A percentile compares a stretch with the other conserved stretches of the same genome.
phyloP scores from a whole-genome alignment of 1,139 yeast species.

The Tardiomyces blankii region DNA sequence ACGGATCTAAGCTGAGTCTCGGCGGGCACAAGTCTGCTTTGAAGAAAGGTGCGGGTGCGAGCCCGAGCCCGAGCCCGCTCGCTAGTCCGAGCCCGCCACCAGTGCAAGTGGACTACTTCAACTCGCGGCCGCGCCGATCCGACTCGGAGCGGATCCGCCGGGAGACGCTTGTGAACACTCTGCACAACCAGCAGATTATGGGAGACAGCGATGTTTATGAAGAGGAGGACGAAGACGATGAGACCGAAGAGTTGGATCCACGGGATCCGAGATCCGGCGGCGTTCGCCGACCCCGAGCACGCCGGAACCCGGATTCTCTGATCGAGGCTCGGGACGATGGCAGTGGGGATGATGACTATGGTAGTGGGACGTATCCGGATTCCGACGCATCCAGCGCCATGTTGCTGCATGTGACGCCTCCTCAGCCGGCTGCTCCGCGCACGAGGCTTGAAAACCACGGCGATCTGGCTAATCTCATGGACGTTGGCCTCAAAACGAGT shows the following conservation, averaged over 20 bases:
- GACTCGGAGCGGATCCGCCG: not conserved
- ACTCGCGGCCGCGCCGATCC: not conserved
- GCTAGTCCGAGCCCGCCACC: not conserved
- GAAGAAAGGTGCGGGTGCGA: not conserved
- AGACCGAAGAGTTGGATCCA: not conserved
- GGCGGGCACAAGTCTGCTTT: not conserved
- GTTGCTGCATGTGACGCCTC: slow-evolving; percentile 3
- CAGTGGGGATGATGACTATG: slow-evolving; percentile 4
- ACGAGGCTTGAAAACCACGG: slow-evolving; percentile 8
- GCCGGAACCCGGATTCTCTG: too few relatives aligned
- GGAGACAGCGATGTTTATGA: slow-evolving; percentile 8
- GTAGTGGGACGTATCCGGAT: not conserved
- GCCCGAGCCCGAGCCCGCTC: not conserved
- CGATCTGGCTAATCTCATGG: slow-evolving; percentile 12
- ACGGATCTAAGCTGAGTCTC: not conserved
- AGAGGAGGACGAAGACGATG: slow-evolving; percentile 7
- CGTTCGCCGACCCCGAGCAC: too few relatives aligned
- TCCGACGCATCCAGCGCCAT: slow-evolving; percentile 3
- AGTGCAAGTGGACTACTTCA: not conserved
- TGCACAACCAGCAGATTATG: slow-evolving; percentile 7
- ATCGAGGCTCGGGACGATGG: slow-evolving; percentile 1
- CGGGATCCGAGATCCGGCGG: too few relatives aligned
- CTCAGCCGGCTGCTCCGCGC: slow-evolving; percentile 5
- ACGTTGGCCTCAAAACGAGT: slow-evolving; percentile 17
- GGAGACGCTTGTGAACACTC: slow-evolving; percentile 1